A percentile compares a stretch with the other conserved stretches of the same genome.
Conservation (phyloP, 306 rosid species). For the Quillaja saponaria region DNA sequence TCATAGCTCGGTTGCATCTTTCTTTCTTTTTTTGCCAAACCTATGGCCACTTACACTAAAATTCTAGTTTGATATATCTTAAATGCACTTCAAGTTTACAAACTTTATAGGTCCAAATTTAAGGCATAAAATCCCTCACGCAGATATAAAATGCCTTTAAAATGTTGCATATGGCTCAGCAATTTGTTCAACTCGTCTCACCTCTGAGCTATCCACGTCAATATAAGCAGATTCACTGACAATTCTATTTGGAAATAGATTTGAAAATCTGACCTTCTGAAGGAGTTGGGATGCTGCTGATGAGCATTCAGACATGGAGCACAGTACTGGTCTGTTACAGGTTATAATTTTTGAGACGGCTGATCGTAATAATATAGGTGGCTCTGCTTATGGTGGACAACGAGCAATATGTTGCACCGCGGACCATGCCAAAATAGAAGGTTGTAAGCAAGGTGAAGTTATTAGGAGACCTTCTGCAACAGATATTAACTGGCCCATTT, state of each 20-base stretch:
- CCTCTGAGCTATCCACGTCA: background rate
- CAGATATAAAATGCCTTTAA: too few relatives aligned
- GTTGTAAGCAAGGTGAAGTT: conserved; percentile 91
- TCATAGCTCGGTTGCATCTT: too few relatives aligned
- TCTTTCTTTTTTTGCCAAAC: too few relatives aligned
- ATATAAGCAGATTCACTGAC: conserved; percentile 30
- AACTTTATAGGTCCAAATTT: too few relatives aligned
- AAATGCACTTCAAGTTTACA: too few relatives aligned
- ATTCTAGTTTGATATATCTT: too few relatives aligned
- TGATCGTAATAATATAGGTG: conserved; percentile 89
- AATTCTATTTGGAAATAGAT: conserved; percentile 45
- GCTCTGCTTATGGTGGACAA: conserved; percentile 97
- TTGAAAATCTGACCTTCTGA: conserved; percentile 76
- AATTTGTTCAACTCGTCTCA: background rate
- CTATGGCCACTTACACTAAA: too few relatives aligned
- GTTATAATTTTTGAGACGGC: conserved; percentile 85
- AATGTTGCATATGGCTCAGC: too few relatives aligned
- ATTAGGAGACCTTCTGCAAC: conserved; percentile 78
- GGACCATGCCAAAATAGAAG: conserved; percentile 91
- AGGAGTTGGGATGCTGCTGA: conserved; percentile 62
- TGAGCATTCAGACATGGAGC: conserved; percentile 45
- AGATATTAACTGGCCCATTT: conserved; percentile 72
- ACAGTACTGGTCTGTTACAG: conserved; percentile 56
- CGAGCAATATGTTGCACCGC: conserved; percentile 90
- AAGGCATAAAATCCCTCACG: too few relatives aligned